These are phyloP conservation scores for Lepidopterella palustris DNA, from an alignment of 495 filamentous ascomycete genomes.

Conservation along the genomic window DNA sequence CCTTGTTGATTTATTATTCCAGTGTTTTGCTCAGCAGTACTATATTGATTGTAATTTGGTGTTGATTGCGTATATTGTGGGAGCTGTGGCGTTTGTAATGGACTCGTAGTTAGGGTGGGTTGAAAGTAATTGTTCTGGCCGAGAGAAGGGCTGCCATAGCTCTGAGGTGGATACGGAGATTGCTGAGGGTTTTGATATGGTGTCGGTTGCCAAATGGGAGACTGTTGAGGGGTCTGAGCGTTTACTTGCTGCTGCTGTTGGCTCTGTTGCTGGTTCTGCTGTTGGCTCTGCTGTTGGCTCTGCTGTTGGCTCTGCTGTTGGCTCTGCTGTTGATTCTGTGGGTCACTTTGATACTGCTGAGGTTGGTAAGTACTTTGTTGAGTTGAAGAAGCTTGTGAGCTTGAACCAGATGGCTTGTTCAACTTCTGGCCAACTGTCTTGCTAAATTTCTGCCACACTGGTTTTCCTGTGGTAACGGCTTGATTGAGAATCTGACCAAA, in stretches of 20 bases:
- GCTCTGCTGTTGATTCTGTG: background rate
- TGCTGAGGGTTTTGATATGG: background rate
- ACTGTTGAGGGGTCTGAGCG: background rate
- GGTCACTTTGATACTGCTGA: slow-evolving; percentile 16
- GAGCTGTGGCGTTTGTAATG: slow-evolving; percentile 3
- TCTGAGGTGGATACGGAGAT: background rate
- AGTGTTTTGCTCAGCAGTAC: background rate
- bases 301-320: slow-evolving; percentile 7
- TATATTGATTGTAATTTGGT: background rate
- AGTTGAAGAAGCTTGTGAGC: slow-evolving; percentile 19
- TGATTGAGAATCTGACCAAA: slow-evolving; percentile 21
- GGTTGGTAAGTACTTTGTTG: slow-evolving; percentile 20
- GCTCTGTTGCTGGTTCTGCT: background rate
- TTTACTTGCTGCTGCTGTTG: background rate
- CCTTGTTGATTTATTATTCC: background rate
- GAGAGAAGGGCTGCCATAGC: background rate
- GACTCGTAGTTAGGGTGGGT: background rate
- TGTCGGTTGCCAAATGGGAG: background rate
- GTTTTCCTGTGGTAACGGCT: slow-evolving; percentile 27
- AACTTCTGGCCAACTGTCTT: slow-evolving; percentile 25
- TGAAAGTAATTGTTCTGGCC: background rate
- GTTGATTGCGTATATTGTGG: background rate
- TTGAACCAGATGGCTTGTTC: slow-evolving; percentile 11
- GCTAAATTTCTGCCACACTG: slow-evolving; percentile 22
- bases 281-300: slow-evolving; percentile 8